Conservation (phyloP, 2,329 filamentous ascomycete genomes). For the Pseudocercospora crystallina region DNA sequence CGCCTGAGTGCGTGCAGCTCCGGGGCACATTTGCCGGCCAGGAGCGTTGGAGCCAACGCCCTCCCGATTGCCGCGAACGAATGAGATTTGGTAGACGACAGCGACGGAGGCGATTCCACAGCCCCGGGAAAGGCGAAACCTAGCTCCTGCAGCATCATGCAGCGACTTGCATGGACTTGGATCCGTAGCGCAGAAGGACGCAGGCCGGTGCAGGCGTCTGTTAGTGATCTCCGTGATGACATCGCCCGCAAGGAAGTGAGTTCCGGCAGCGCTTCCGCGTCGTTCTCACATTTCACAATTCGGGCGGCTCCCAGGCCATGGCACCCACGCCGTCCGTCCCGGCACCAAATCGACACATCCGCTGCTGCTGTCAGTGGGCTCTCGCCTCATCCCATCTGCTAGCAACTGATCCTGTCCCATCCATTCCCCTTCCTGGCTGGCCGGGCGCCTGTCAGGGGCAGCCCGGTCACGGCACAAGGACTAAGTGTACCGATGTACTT, state of each 20-base stretch:
- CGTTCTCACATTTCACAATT: too few relatives aligned
- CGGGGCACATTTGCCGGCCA: slow-evolving; percentile 8
- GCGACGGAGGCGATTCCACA: slow-evolving; percentile 8
- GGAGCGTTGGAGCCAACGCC: slow-evolving; percentile 4
- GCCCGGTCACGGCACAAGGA: not conserved
- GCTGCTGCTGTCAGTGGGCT: too few relatives aligned
- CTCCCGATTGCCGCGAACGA: slow-evolving; percentile 17
- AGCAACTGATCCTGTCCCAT: too few relatives aligned
- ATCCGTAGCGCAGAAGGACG: too few relatives aligned
- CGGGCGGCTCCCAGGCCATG: slow-evolving; percentile 7
- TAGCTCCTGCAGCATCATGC: too few relatives aligned
- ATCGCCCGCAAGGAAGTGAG: not conserved
- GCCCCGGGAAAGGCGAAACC: slow-evolving; percentile 8
- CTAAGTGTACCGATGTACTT: slow-evolving; percentile 5
- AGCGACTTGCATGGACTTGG: too few relatives aligned
- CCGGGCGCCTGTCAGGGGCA: slow-evolving; percentile 8
- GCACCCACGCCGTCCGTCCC: slow-evolving; percentile 20
- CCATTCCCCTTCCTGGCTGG: too few relatives aligned
- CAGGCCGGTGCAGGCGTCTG: too few relatives aligned
- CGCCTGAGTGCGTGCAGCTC: too few relatives aligned
- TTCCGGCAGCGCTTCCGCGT: too few relatives aligned
- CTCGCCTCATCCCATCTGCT: not conserved
- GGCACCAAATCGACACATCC: slow-evolving; percentile 8
- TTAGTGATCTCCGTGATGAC: slow-evolving; percentile 17
- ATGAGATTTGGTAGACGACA: not conserved